phyloP scores from a whole-genome alignment of 2,329 filamentous ascomycete species.

The Mollisia scopiformis region DNA sequence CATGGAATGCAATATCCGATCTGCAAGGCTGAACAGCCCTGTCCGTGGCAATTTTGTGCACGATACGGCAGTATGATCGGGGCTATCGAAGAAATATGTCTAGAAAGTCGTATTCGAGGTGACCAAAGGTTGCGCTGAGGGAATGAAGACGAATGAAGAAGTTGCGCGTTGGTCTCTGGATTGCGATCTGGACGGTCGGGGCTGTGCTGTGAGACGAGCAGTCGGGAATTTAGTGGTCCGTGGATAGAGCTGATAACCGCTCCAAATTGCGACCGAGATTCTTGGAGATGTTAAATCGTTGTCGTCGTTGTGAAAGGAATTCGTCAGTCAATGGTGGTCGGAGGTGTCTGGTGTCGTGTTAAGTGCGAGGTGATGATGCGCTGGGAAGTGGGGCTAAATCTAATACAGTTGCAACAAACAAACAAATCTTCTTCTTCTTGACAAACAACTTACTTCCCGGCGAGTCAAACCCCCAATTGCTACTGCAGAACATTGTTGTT shows the following conservation, averaged over 20 bases:
- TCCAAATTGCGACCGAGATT: background rate
- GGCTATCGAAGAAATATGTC: background rate
- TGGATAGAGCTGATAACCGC: background rate
- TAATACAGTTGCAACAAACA: too few species aligned
- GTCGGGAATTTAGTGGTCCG: background rate
- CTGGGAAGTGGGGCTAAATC: background rate
- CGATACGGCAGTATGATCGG: background rate
- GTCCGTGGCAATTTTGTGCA: background rate
- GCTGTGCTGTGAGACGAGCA: background rate
- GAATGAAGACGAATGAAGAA: background rate
- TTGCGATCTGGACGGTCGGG: background rate
- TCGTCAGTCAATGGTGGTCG: background rate
- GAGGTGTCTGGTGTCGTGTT: background rate
- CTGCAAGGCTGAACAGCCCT: background rate
- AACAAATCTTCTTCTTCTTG: too few species aligned
- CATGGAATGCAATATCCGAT: constrained; percentile 1
- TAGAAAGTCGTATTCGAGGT: background rate
- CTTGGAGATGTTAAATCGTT: background rate
- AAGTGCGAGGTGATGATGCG: background rate
- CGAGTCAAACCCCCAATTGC: too few species aligned
- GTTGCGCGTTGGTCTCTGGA: background rate
- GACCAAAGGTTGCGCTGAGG: background rate
- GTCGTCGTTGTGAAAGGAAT: background rate
- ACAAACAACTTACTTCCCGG: too few species aligned
- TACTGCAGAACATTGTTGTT: too few species aligned